Conservation (phyloP, 805 yeast genomes). For the Saccharomycopsis babjevae region DNA sequence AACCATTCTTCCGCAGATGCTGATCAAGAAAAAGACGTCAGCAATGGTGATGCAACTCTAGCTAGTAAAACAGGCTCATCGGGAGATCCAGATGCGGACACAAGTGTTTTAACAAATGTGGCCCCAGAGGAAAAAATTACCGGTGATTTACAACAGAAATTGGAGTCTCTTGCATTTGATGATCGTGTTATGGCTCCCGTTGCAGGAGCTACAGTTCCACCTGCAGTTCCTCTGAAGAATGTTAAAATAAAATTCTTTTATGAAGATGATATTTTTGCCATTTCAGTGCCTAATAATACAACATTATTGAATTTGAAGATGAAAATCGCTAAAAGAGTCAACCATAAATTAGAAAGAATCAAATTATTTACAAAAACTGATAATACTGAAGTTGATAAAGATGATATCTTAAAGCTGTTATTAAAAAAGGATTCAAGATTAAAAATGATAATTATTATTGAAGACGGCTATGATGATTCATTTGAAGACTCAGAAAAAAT, state of each 20-base stretch:
- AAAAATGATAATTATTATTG: slow-evolving; percentile 26
- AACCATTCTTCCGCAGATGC: neutral
- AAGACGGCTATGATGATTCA: slow-evolving; percentile 19
- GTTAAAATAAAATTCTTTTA: slow-evolving; percentile 66
- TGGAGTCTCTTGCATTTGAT: neutral
- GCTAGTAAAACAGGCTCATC: neutral
- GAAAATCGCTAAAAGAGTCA: slow-evolving; percentile 44
- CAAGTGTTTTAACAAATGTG: neutral
- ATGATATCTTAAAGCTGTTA: slow-evolving; percentile 12
- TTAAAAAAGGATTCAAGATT: slow-evolving; percentile 23
- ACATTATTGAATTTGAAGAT: slow-evolving; percentile 39
- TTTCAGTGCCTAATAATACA: slow-evolving; percentile 41
- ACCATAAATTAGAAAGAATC: slow-evolving; percentile 25
- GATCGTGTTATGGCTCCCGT: neutral
- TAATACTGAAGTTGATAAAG: slow-evolving; percentile 8
- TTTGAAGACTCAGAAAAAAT: neutral
- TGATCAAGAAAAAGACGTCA: slow-evolving; percentile 19
- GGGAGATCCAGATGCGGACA: neutral
- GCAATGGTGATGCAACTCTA: slow-evolving; percentile 21
- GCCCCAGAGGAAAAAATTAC: neutral
- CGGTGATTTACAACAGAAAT: neutral
- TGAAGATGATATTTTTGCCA: slow-evolving; percentile 73
- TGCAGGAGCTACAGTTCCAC: neutral
- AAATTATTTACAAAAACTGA: slow-evolving; percentile 28
- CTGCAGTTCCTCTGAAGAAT: slow-evolving; percentile 23